Base-by-base conservation (phyloP, 768 basidiomycete species). In the Phlebiopsis flavidoalba region DNA sequence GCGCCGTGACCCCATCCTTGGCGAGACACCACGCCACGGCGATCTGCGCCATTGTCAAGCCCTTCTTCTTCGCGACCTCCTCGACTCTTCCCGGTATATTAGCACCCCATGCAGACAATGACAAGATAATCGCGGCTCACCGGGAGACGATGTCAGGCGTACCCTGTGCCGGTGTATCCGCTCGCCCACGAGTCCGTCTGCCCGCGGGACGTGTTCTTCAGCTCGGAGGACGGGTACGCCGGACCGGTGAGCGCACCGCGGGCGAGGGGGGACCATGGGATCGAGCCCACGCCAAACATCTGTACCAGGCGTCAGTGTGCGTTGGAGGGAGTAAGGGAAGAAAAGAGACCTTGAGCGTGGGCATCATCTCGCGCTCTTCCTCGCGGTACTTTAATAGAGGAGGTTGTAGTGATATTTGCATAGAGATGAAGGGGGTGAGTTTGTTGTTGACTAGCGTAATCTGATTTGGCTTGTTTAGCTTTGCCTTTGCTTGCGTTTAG, bases 401-500 rank as follows among this genome's bases (percentile, higher is more conserved):
- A 77, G 71, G 58, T 65, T 73, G 63, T 80, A 75, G 58, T 75
- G 74, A 65, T 80, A n/a, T 79, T 64, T 80, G 79, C 78, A 80
- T 79, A 11, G 75, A 74, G 66, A 80, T 75, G 70, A 80, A 80
- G 0, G 72, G 72, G 24, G 71, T 73, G 21, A 73, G 65, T 31
- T 71, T 70, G 63, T 79, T 71, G 37, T 33, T 59, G 62, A 59
- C n/a, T 63, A 1, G 62, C 62, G 49, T 63, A 63, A 53, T 63
- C 62, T 63, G 57, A 1, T n/a, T n/a, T 31, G 26, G 3, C 5
- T 15, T 10, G 26, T 24, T 31, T 5, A 52, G 26, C 11, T 5
- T 6, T 26, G 22, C 33, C 33, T 2, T 1, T 11, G 24, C 5
- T 2, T 5, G 22, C 22, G 4, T 12, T 11, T 24, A 15, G 11